Percentiles rank a stretch among this genome's conserved stretches.
These are phyloP conservation scores for Blastomyces parvus DNA, from an alignment of 2,329 filamentous ascomycete genomes.

Conservation along the genomic window DNA sequence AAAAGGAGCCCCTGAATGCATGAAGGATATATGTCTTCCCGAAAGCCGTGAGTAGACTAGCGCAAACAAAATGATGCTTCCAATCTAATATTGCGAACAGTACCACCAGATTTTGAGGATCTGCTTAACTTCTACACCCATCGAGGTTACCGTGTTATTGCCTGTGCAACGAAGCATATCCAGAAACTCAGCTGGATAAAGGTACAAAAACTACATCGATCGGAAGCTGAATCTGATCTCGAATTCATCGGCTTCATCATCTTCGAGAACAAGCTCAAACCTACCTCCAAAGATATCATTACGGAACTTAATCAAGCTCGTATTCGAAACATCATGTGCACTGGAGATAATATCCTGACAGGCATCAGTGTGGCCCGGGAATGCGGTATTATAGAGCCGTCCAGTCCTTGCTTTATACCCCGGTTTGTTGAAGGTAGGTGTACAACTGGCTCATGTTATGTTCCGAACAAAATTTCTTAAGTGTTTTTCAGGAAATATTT, in stretches of 20 bases:
- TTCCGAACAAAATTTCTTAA: slow-evolving; percentile 12
- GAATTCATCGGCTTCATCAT: slow-evolving; percentile 94
- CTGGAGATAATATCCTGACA: slow-evolving; percentile 74
- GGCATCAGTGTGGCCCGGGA: slow-evolving; percentile 66
- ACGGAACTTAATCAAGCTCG: slow-evolving; percentile 72
- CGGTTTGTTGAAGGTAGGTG: slow-evolving; percentile 63
- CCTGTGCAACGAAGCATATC: slow-evolving; percentile 81
- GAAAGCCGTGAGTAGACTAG: slow-evolving; percentile 57
- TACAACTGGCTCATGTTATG: slow-evolving; percentile 13
- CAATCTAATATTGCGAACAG: slow-evolving; percentile 31
- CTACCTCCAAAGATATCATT: slow-evolving; percentile 70
- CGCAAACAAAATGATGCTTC: background rate
- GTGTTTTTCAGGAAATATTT: slow-evolving; percentile 49
- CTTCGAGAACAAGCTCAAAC: slow-evolving; percentile 97
- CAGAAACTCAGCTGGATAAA: slow-evolving; percentile 87
- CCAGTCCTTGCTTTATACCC: slow-evolving; percentile 84
- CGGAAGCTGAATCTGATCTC: slow-evolving; percentile 72
- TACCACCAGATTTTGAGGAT: slow-evolving; percentile 84
- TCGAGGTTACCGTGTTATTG: slow-evolving; percentile 91
- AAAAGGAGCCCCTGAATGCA: slow-evolving; percentile 92
- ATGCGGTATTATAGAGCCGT: slow-evolving; percentile 75
- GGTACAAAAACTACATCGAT: slow-evolving; percentile 82
- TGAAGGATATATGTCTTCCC: slow-evolving; percentile 81
- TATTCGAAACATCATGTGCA: slow-evolving; percentile 87
- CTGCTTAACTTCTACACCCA: slow-evolving; percentile 86